Evolutionary conservation across 2,329 filamentous ascomycete species (phyloP), one percentile per base, ranked within the genome.

Genomic region (Pseudogymnoascus sp.): DNA sequence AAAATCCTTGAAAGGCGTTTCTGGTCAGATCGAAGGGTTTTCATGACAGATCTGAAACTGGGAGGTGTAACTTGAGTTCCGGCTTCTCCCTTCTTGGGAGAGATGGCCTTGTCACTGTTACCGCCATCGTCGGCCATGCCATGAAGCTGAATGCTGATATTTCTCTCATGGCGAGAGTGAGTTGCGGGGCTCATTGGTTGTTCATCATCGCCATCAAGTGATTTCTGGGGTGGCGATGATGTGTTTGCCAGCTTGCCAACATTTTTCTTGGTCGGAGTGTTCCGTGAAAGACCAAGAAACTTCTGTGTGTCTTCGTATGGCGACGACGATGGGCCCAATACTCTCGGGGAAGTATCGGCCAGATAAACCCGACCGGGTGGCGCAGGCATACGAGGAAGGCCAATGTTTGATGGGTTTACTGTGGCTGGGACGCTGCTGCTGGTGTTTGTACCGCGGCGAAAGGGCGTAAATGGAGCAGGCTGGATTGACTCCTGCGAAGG

Each of bases 91-190:
- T 56, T 33, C 29, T 33, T 56, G 29, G 50, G 50, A 56, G 50
- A 56, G n/a, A 15, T 10, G 1, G 26, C 26, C n/a, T 33, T 56
- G 2, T 61, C 60, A n/a, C 63, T 66, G 26, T 66, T 67, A 17
- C 61, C 65, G 23, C 70, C 68, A 3, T 68, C 68, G 2, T 71
- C 66, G 23, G 66, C 66, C 35, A 72, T 67, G 7, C 63, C 62
- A 46, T 66, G 69, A 26, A 65, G 64, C 29, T 67, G 62, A 15
- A 62, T 59, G 38, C 61, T 65, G 37, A 63, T 64, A 31, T 68
- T 64, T 66, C 65, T 62, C 23, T 56, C 38, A 5, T 63, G 46
- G 19, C 50, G 26, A 60, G 23, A 10, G n/a, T 44, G 59, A 44
- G 40, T 59, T n/a, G 21, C 33, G 4, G 40, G 50, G 5, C 50